These are phyloP conservation scores for Fraxinus pennsylvanica DNA, from an alignment of 257 asterid genomes.

Conservation along the genomic window DNA sequence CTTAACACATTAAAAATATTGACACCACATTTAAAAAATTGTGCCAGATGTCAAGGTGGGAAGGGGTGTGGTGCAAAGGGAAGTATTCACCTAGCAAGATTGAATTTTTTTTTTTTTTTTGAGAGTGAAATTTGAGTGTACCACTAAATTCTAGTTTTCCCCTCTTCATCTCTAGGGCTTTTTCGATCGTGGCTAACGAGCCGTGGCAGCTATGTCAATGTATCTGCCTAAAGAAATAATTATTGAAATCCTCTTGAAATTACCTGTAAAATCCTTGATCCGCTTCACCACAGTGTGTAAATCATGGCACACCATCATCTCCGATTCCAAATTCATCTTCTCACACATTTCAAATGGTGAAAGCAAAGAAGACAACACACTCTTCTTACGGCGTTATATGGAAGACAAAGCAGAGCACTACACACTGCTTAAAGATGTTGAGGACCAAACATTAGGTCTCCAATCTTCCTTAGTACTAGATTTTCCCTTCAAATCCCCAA, in stretches of 20 bases:
- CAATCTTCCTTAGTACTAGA: conserved; percentile 28
- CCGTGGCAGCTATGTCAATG: conserved; percentile 39
- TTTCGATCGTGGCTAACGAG: too few species aligned
- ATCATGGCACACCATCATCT: conserved; percentile 49
- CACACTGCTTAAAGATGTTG: conserved; percentile 24
- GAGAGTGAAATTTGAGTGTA: too few species aligned
- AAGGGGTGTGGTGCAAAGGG: too few species aligned
- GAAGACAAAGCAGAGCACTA: conserved; percentile 37
- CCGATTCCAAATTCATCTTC: conserved; percentile 38
- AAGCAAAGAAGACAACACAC: conserved; percentile 13
- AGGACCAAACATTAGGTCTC: conserved; percentile 12
- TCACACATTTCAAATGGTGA: conserved; percentile 34
- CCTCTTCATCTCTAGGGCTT: too few species aligned
- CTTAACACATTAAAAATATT: too few species aligned
- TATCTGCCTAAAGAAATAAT: conserved; percentile 48
- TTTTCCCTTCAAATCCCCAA: conserved; percentile 36
- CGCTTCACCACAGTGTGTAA: conserved; percentile 49
- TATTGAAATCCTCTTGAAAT: conserved; percentile 42
- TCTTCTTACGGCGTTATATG: conserved; percentile 40
- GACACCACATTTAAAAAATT: too few species aligned
- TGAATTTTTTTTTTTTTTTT: too few species aligned
- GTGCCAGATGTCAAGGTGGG: too few species aligned
- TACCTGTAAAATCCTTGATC: conserved; percentile 49
- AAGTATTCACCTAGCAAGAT: too few species aligned
- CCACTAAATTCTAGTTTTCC: too few species aligned